These are phyloP conservation scores for Dysphania ambrosioides DNA, from an alignment of 148 eudicot species.

Conservation along the genomic window DNA sequence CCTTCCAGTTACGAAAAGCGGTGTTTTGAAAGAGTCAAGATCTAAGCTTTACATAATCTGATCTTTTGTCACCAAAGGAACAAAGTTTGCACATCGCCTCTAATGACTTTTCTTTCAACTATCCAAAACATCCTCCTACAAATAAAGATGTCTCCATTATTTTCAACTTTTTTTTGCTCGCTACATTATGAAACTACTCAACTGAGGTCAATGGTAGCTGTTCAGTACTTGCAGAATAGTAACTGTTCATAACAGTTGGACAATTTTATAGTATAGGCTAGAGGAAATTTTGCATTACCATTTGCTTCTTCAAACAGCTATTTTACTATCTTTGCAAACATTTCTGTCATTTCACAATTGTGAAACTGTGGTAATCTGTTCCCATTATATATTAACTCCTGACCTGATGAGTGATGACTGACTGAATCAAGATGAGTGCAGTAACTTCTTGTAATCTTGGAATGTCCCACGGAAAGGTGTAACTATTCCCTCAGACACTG, in stretches of 20 bases:
- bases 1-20: slow-evolving; percentile 29
- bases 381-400: neutral
- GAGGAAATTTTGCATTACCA: neutral
- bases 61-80: too few species aligned
- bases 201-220: neutral
- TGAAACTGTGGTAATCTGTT: neutral
- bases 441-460: slow-evolving; percentile 89
- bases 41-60: slow-evolving; percentile 46
- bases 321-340: neutral
- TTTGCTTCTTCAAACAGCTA: neutral
- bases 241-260: neutral
- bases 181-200: neutral
- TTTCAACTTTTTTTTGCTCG: neutral
- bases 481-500: slow-evolving; percentile 74
- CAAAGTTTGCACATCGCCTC: too few species aligned
- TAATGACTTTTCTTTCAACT: too few species aligned
- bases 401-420: neutral
- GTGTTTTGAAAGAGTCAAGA: slow-evolving; percentile 36
- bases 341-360: neutral
- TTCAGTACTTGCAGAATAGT: neutral
- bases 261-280: neutral
- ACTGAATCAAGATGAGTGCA: slow-evolving; percentile 44
- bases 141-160: neutral
- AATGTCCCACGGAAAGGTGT: slow-evolving; percentile 81
- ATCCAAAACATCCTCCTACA: too few species aligned